Evolutionary conservation across 805 yeast genomes (phyloP).

Genomic region (Kregervanrija delftensis): DNA sequence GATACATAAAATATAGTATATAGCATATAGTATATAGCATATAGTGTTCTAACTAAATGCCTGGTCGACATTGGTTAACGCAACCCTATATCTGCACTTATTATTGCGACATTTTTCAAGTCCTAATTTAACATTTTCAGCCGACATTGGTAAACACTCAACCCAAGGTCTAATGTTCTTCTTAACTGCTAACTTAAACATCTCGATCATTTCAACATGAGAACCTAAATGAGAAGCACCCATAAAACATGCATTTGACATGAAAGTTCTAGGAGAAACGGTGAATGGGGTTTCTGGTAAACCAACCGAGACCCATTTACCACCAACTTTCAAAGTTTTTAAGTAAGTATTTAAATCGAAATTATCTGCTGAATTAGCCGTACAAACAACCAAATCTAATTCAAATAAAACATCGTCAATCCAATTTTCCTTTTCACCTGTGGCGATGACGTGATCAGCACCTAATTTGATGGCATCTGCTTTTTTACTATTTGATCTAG

Average conservation of each 20-base stretch:
- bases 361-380: constrained; percentile 45
- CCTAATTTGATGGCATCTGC: constrained; percentile 48
- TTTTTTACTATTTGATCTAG: constrained; percentile 43
- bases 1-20: no score
- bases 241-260: constrained; percentile 39
- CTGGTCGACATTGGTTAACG: constrained; percentile 49
- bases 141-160: constrained; percentile 50
- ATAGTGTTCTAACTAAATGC: constrained; percentile 23
- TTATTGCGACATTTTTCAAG: constrained; percentile 47
- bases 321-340: constrained; percentile 47
- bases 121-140: constrained; percentile 46
- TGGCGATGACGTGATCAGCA: constrained; percentile 47
- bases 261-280: constrained; percentile 35
- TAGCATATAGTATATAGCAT: no score
- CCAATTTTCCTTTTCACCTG: constrained; percentile 34
- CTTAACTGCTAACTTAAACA: constrained; percentile 59
- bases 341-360: constrained; percentile 44
- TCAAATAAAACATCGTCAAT: constrained; percentile 16
- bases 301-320: constrained; percentile 59
- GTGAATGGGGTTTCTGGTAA: constrained; percentile 47
- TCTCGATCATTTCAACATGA: constrained; percentile 55
- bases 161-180: constrained; percentile 56
- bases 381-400: constrained; percentile 46
- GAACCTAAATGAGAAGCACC: constrained; percentile 59
- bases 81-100: constrained; percentile 59